Conservation (phyloP, 495 filamentous ascomycete genomes). For the Penicillium malachiteum region DNA sequence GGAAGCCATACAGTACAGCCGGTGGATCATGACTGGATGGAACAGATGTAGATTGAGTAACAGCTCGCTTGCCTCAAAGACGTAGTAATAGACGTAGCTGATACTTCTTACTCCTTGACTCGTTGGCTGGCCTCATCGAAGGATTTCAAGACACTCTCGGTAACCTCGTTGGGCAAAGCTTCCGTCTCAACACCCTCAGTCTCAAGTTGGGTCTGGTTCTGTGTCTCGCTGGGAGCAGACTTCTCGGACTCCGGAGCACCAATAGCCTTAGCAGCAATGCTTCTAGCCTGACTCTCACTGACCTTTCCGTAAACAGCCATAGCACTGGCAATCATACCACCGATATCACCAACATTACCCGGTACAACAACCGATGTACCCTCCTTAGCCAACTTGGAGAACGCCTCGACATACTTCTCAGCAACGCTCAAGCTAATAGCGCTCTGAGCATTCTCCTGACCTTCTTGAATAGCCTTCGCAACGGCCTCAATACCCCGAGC, state of each 20-base stretch:
- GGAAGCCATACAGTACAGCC: conserved; percentile 4
- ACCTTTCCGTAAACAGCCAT: conserved; percentile 96
- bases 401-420: conserved; percentile 98
- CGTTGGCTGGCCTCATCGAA: conserved; percentile 44
- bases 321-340: conserved; percentile 94
- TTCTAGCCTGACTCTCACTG: conserved; percentile 74
- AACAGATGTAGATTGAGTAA: neutral
- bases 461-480: conserved; percentile 65
- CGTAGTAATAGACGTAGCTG: neutral
- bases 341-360: conserved; percentile 95
- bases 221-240: neutral
- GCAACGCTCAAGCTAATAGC: conserved; percentile 86
- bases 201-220: conserved; percentile 5
- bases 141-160: conserved; percentile 49
- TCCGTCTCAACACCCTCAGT: conserved; percentile 5
- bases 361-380: conserved; percentile 93
- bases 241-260: conserved; percentile 23
- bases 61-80: neutral
- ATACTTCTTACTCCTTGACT: neutral
- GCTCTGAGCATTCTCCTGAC: conserved; percentile 69
- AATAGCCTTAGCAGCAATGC: conserved; percentile 55
- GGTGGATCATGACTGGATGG: neutral
- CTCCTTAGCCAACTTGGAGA: conserved; percentile 86
- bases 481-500: conserved; percentile 86
- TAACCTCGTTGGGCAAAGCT: conserved; percentile 24